phyloP scores from a whole-genome alignment of 305 asterid species.

The Fraxinus platypoda region DNA sequence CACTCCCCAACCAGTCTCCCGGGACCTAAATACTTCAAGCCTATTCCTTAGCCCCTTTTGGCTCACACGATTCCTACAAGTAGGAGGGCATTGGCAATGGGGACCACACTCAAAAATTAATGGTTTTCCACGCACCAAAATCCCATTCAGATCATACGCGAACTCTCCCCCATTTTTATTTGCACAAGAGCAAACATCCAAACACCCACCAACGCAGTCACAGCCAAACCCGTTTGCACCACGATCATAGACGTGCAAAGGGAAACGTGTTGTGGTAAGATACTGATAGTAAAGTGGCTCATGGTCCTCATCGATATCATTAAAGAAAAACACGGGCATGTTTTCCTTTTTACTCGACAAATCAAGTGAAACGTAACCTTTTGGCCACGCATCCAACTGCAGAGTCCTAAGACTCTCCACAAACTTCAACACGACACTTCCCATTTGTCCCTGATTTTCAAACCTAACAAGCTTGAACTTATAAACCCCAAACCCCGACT shows the following conservation, averaged over 20 bases:
- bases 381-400: slow-evolving; percentile 39
- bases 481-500: slow-evolving; percentile 51
- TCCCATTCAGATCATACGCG: slow-evolving; percentile 44
- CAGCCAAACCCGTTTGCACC: slow-evolving; percentile 30
- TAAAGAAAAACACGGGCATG: slow-evolving; percentile 41
- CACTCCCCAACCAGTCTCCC: slow-evolving; percentile 61
- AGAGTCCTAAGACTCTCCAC: slow-evolving; percentile 36
- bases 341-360: slow-evolving; percentile 42
- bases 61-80: slow-evolving; percentile 47
- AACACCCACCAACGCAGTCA: slow-evolving; percentile 41
- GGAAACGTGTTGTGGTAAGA: slow-evolving; percentile 27
- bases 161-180: slow-evolving; percentile 48
- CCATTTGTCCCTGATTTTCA: slow-evolving; percentile 48
- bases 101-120: slow-evolving; percentile 52
- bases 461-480: slow-evolving; percentile 48
- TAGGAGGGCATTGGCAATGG: slow-evolving; percentile 43
- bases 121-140: slow-evolving; percentile 45
- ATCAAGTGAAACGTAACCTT: slow-evolving; percentile 45
- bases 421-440: slow-evolving; percentile 36
- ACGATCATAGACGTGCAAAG: slow-evolving; percentile 22
- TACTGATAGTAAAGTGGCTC: slow-evolving; percentile 39
- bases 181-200: slow-evolving; percentile 40
- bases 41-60: slow-evolving; percentile 48
- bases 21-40: slow-evolving; percentile 50
- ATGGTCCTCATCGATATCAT: slow-evolving; percentile 24